A percentile compares a stretch with the other conserved stretches of the same genome.
These are phyloP conservation scores for Cystofilobasidium macerans DNA, from an alignment of 768 basidiomycete genomes.

Conservation along the genomic window DNA sequence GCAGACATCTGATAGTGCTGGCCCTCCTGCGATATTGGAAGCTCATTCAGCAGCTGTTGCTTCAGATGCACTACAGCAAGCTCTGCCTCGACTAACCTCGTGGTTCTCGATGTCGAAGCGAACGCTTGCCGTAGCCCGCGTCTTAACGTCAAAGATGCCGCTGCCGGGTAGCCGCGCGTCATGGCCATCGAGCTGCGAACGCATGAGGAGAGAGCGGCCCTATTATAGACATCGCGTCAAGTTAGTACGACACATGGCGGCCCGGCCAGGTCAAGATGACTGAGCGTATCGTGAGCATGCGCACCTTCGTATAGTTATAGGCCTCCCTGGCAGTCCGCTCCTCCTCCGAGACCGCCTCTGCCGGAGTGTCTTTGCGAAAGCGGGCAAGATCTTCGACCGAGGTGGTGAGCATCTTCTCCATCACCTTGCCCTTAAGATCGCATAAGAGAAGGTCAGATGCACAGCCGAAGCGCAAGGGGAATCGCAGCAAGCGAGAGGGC, in stretches of 20 bases:
- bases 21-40: constrained; percentile 49
- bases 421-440: constrained; percentile 57
- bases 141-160: constrained; percentile 94
- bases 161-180: constrained; percentile 72
- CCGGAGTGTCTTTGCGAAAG: constrained; percentile 38
- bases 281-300: constrained; percentile 26
- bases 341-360: constrained; percentile 34
- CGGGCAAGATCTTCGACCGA: constrained; percentile 53
- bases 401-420: constrained; percentile 78
- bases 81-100: constrained; percentile 50
- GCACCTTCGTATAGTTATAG: constrained; percentile 73
- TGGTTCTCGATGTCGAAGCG: constrained; percentile 77
- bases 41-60: too few relatives aligned
- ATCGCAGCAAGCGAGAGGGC: neutral
- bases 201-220: constrained; percentile 61
- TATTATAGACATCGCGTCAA: constrained; percentile 22
- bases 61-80: too few relatives aligned
- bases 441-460: neutral
- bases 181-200: constrained; percentile 84
- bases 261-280: too few relatives aligned
- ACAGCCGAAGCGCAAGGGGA: neutral
- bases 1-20: constrained; percentile 63
- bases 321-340: constrained; percentile 48
- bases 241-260: too few relatives aligned
- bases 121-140: constrained; percentile 71